Evolutionary conservation across 169 alveolate species (phyloP).

Genomic region (Eimeria zaria): DNA sequence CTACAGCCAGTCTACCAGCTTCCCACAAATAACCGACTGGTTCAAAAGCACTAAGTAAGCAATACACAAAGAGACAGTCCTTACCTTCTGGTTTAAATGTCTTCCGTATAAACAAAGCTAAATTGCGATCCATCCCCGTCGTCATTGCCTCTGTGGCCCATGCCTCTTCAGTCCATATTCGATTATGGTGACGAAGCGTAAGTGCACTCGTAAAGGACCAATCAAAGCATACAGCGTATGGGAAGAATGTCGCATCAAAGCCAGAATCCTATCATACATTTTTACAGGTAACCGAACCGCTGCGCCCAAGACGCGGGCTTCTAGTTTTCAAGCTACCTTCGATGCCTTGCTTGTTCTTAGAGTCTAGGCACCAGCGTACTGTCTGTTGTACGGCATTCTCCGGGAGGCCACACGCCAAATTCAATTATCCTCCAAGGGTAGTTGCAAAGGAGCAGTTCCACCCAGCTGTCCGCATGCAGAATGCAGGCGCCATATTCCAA

Average conservation of each 20-base stretch:
- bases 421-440: no score
- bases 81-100: not conserved
- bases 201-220: not conserved
- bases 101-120: not conserved
- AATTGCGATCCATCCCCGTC: not conserved
- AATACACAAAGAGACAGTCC: not conserved
- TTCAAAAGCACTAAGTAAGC: not conserved
- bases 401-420: no score
- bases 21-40: not conserved
- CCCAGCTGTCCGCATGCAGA: no score
- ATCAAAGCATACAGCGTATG: not conserved
- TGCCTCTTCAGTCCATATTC: not conserved
- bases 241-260: not conserved
- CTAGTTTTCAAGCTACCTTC: not conserved
- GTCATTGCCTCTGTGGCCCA: not conserved
- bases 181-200: not conserved
- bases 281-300: not conserved
- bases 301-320: not conserved
- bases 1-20: not conserved
- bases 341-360: not conserved
- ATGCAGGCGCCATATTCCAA: no score
- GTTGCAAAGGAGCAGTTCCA: no score
- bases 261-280: not conserved
- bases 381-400: not conserved
- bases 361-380: not conserved